phyloP scores from a whole-genome alignment of 1,284 basidiomycete species.

The Ustilago trichophora region DNA sequence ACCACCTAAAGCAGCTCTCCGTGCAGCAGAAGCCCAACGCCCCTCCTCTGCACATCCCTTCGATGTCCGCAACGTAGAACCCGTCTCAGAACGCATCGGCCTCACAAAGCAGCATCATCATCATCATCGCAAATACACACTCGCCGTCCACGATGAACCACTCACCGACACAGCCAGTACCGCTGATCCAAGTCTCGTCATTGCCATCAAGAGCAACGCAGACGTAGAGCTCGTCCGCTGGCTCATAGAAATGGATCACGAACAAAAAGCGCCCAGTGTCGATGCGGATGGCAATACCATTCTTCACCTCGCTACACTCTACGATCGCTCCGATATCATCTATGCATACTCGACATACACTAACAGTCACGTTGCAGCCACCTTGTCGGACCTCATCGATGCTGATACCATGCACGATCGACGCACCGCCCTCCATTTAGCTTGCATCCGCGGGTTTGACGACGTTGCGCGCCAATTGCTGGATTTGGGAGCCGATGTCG shows the following conservation, averaged over 20 bases:
- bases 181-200: conserved; percentile 36
- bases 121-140: conserved; percentile 34
- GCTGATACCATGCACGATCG: conserved; percentile 64
- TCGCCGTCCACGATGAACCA: conserved; percentile 22
- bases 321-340: conserved; percentile 50
- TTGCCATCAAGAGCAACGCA: conserved; percentile 50
- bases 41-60: conserved; percentile 32
- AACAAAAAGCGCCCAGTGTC: conserved; percentile 37
- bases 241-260: conserved; percentile 60
- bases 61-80: conserved; percentile 42
- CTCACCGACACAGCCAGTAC: not conserved
- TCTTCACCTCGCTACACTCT: conserved; percentile 47
- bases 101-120: conserved; percentile 11
- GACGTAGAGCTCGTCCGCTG: conserved; percentile 55
- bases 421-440: conserved; percentile 87
- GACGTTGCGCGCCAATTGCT: conserved; percentile 88
- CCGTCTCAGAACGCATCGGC: not conserved
- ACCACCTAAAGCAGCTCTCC: conserved; percentile 19
- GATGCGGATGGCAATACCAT: conserved; percentile 42
- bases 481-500: conserved; percentile 84
- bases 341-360: conserved; percentile 39
- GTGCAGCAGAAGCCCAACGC: conserved; percentile 33
- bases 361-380: conserved; percentile 21
- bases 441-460: conserved; percentile 86
- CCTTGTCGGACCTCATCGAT: conserved; percentile 29